Evolutionary conservation across 352 stramenopile species (phyloP), one percentile per base, ranked within the genome.

Genomic region (Globisporangium barbulae): DNA sequence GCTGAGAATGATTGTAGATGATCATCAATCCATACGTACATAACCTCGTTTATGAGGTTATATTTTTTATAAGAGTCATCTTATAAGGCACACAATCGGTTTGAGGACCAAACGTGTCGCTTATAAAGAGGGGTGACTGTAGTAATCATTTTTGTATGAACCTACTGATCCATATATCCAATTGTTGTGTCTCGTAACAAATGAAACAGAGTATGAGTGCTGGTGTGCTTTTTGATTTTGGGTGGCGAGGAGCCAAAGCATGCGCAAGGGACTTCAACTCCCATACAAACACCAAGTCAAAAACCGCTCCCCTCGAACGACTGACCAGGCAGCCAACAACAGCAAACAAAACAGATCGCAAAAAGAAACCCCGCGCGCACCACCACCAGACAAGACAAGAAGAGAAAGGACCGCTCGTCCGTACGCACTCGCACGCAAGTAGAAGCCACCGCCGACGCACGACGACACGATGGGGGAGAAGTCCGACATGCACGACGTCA

Each of bases 401-500:
- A 17, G 37, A 22, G 35, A 41, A 41, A 41, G 35, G 28, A 42
- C 30, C 30, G 2, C 21, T 31, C 10, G 13, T 37, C 25, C 50
- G n/a, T 28, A 19, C 8, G 21, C 21, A 31, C 3, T 9, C 47
- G 21, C 22, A 49, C 47, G 15, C 4, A 53, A 39, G 37, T n/a
- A 68, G 1, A 21, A 44, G 8, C 31, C 37, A 3, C 31, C 37
- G 15, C 8, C 15, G 28, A 41, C n/a, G 39, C 19, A 58, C 31
- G 25, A 37, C 12, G 19, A n/a, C 19, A 74, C 15, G 13, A 90
- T 84, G 79, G 72, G 61, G 67, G 82, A 86, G 54, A 94, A 91
- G 70, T 85, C 83, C 56, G 80, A 85, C 30, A 85, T 95, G 78
- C 81, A 83, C 71, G 86, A 93, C 64, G 86, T 95, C 35, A 93